Evolutionary conservation across 768 basidiomycete species (phyloP), one percentile per base, ranked within the genome.

Genomic region (Mycena filopes): DNA sequence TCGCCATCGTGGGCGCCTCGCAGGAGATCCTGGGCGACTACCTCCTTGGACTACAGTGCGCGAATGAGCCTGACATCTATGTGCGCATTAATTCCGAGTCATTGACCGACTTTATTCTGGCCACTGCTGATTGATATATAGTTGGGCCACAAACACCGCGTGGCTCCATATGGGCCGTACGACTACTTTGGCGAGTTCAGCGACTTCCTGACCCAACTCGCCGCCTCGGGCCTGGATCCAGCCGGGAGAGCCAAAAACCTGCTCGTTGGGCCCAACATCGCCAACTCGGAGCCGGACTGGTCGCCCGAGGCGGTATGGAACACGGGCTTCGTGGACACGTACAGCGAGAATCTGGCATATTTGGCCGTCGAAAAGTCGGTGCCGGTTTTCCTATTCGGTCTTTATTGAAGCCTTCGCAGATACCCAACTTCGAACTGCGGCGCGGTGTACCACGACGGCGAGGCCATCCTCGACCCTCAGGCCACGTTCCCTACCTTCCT

Each of bases 221-320:
- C 46, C n/a, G 55, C 47, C 4, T 18, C 36, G 29, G 60, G 55
- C 13, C 48, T 50, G 16, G 66, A 67, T 47, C 18, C 23, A 1
- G 41, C 38, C 9, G 60, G 55, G 2, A n/a, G 55, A 20, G 60
- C 48, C 8, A 55, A 55, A 50, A 70, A 72, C 23, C 76, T 79
- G 42, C 80, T 87, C 64, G 73, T 84, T 46, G 83, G 79, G 3
- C 86, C 85, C 0, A 83, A 79, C 46, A 59, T 86, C 15, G 82
- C 83, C 58, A 42, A 15, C 12, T 78, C 36, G 11, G 11, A 36
- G 15, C 36, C 72, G 16, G 67, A 65, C 15, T 83, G 80, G 80
- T 70, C 69, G 15, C 77, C 76, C 2, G 72, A 79, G 48, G 67
- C 75, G 18, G 69, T 77, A 2, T 77, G 72, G 73, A 56, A 76